These are phyloP conservation scores for Cercospora zeae-maydis DNA, from an alignment of 2,329 filamentous ascomycete genomes.

Conservation along the genomic window DNA sequence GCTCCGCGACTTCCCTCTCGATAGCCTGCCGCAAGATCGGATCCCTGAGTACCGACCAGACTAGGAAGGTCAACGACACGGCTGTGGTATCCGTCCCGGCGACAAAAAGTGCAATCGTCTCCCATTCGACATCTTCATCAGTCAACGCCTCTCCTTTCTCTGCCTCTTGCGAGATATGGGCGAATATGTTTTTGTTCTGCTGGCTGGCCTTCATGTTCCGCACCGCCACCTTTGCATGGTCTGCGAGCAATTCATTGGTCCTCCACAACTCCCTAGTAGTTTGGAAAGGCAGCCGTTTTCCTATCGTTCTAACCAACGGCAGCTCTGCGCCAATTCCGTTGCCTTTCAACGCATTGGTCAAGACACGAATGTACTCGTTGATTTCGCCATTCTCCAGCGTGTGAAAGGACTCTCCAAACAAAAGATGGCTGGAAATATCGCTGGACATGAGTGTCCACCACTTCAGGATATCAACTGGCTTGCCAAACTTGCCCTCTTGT, in stretches of 20 bases:
- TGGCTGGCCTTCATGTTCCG: conserved; percentile 24
- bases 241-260: conserved; percentile 22
- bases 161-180: conserved; percentile 28
- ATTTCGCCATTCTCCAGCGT: conserved; percentile 39
- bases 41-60: conserved; percentile 31
- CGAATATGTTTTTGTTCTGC: conserved; percentile 28
- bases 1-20: conserved; percentile 27
- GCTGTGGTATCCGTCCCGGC: conserved; percentile 37
- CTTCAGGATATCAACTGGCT: conserved; percentile 39
- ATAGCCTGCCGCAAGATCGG: conserved; percentile 24
- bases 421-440: conserved; percentile 39
- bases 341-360: conserved; percentile 32
- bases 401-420: conserved; percentile 41
- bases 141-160: conserved; percentile 29
- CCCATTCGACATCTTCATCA: conserved; percentile 30
- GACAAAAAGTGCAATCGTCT: conserved; percentile 32
- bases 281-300: conserved; percentile 25
- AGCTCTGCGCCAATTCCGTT: conserved; percentile 36
- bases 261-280: conserved; percentile 24
- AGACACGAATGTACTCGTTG: conserved; percentile 32
- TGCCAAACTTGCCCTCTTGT: conserved; percentile 29
- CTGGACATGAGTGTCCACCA: conserved; percentile 44
- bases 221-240: conserved; percentile 29
- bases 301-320: conserved; percentile 30
- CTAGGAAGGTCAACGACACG: conserved; percentile 32